These are phyloP conservation scores for Sinapis alba DNA, from an alignment of 441 rosid genomes.

Conservation along the genomic window DNA sequence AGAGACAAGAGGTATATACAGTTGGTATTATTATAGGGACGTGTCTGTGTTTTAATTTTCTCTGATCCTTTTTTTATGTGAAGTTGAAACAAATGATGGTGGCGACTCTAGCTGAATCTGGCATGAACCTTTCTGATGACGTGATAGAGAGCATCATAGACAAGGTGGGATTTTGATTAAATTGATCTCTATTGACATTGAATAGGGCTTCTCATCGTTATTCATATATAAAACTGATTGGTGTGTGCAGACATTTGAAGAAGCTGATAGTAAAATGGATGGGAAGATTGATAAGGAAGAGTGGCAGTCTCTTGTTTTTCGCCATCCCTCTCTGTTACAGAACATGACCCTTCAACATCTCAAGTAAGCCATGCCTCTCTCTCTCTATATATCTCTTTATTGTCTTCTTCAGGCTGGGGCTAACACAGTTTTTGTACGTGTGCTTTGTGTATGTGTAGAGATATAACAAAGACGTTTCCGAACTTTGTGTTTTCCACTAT, in stretches of 20 bases:
- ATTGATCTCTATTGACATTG: neutral
- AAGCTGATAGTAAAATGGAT: conserved; percentile 89
- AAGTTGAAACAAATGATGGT: conserved; percentile 66
- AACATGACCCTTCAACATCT: conserved; percentile 94
- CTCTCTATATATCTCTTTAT: neutral
- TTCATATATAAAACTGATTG: conserved; percentile 11
- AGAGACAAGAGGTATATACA: conserved; percentile 58
- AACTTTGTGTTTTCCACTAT: conserved; percentile 67
- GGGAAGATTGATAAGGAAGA: conserved; percentile 96
- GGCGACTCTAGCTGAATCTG: conserved; percentile 61
- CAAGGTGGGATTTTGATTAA: conserved; percentile 43
- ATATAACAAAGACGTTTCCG: conserved; percentile 61
- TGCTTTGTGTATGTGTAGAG: conserved; percentile 44
- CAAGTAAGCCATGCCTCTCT: conserved; percentile 50
- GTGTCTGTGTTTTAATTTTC: neutral
- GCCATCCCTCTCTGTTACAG: conserved; percentile 83
- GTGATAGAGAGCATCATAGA: conserved; percentile 64
- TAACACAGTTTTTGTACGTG: neutral
- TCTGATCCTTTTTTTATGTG: neutral
- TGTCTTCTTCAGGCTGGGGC: neutral
- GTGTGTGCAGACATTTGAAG: conserved; percentile 76
- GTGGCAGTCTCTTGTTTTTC: conserved; percentile 81
- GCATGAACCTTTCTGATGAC: conserved; percentile 66
- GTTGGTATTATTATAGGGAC: neutral
- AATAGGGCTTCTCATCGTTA: conserved; percentile 10